Conservation (phyloP, 2,329 filamentous ascomycete species). For the Anisogramma anomala region DNA sequence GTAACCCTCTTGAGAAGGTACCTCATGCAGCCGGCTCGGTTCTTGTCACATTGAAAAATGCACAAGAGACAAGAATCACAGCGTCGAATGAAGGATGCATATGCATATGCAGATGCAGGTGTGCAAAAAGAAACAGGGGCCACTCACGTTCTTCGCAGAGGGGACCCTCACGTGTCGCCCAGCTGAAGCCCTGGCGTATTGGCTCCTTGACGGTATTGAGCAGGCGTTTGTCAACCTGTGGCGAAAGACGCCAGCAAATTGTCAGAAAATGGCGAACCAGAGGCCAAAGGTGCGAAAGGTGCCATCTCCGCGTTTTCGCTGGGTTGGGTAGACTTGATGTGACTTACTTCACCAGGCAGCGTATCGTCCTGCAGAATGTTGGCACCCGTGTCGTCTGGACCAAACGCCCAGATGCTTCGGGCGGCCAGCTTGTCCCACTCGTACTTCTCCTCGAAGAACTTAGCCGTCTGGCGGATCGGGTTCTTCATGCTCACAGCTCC, state of each 20-base stretch:
- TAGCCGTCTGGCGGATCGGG: constrained; percentile 82
- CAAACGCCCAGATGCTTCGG: constrained; percentile 96
- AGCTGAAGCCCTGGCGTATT: constrained; percentile 90
- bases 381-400: constrained; percentile 84
- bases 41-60: constrained; percentile 5
- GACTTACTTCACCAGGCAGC: constrained; percentile 66
- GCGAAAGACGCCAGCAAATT: constrained; percentile 9
- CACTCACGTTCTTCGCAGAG: constrained; percentile 91
- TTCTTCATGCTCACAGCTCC: constrained; percentile 87
- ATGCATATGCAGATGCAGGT: constrained; percentile 9
- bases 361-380: constrained; percentile 98
- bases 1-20: constrained; percentile 10
- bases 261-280: neutral
- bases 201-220: constrained; percentile 81
- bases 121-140: constrained; percentile 15
- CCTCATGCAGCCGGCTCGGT: constrained; percentile 1
- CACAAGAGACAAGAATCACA: neutral
- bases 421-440: constrained; percentile 93
- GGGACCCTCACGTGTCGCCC: constrained; percentile 90
- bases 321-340: too few species aligned
- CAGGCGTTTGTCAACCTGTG: constrained; percentile 77
- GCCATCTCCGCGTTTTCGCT: neutral
- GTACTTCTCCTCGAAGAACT: constrained; percentile 95
- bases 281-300: neutral
- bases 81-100: constrained; percentile 6